Base-by-base conservation (phyloP, 768 basidiomycete genomes). In the Megacollybia marginata region DNA sequence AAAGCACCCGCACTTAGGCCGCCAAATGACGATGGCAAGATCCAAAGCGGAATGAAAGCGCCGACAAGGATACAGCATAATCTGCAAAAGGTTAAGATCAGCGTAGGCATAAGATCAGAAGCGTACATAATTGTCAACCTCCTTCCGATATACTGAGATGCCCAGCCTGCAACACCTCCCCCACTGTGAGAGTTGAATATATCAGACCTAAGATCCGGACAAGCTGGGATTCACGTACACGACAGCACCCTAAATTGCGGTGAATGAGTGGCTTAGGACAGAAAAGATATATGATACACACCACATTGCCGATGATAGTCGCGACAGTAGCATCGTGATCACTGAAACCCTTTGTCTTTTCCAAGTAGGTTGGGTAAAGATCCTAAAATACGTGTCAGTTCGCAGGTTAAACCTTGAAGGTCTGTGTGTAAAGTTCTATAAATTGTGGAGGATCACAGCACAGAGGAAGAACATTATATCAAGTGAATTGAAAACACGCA, bases 1-100 rank as follows among this genome's bases (percentile, higher is more conserved):
- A 94, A 95, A 1, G 90, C 92, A 9, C 90, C 90, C 0, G 88
- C 89, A 0, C 88, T 60, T 9, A 96, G 82, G 1, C 69, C 75
- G 1, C 75, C 62, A 64, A 93, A 93, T 1, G 73, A 65, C 6
- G 57, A 65, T 2, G 92, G 92, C 7, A 95, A 57, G 56, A 92
- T 88, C 92, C 92, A 94, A 1, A 93, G 71, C 0, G 86, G 86
- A 56, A 88, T 86, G 66, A 76, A 78, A 16, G 75, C 71, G 59
- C 73, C 83, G 42, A 28, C 23, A 28, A 28, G 2, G 23, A 28
- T 6, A 6, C 23, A 28, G 6, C 23, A 28, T 28, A 28, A 3
- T 3, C 23, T 28, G 23, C 23, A 28, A 28, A 28, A 28, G 23
- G 23, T 28, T 28, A 28, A 28, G n/a, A 28, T 28, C 23, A 28